These are phyloP conservation scores for Solanum pinnatisectum DNA, from an alignment of 257 asterid genomes.

Conservation along the genomic window DNA sequence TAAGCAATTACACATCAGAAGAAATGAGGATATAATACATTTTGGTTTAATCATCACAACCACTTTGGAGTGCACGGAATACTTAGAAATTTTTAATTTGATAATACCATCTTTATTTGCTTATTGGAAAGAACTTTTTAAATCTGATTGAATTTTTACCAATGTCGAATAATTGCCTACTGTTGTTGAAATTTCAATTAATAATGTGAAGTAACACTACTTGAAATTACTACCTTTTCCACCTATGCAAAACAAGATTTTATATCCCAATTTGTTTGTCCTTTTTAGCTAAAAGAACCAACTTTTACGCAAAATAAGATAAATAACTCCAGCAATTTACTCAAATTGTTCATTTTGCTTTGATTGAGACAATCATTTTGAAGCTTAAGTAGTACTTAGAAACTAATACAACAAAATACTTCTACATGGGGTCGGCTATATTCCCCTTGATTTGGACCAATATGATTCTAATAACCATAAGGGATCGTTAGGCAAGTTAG, in stretches of 20 bases:
- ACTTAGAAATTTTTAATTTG: neutral
- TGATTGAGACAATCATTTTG: neutral
- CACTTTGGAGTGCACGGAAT: neutral
- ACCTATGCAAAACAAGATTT: neutral
- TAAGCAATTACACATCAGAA: slow-evolving; percentile 10
- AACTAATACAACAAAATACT: neutral
- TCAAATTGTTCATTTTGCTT: neutral
- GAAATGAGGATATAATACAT: neutral
- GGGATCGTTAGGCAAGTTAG: neutral
- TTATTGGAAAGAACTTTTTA: neutral
- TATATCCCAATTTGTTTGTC: neutral
- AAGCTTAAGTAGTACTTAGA: neutral
- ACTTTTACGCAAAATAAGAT: neutral
- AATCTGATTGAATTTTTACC: neutral
- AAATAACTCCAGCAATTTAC: neutral
- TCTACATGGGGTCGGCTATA: neutral
- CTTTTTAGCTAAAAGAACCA: neutral
- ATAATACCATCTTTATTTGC: neutral
- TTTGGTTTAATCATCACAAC: neutral
- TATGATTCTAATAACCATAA: neutral
- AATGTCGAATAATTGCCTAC: neutral
- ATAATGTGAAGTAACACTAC: neutral
- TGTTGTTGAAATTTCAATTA: neutral
- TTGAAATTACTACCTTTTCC: neutral
- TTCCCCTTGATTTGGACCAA: neutral